Evolutionary conservation across 805 yeast genomes (phyloP), one percentile per base, ranked within the genome.

Genomic region (Spathaspora sp.): DNA sequence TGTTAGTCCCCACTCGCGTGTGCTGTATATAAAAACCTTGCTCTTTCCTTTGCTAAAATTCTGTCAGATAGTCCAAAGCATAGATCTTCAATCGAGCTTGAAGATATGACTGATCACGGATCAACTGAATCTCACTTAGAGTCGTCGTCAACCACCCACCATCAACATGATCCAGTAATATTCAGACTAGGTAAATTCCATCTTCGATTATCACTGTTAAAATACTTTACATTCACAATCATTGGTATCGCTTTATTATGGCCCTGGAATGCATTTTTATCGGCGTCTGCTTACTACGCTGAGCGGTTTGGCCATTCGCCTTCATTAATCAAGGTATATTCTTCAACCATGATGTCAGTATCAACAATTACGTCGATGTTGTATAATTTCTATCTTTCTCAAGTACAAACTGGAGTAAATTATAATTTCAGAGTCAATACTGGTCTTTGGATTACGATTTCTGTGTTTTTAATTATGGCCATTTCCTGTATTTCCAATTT

Each of bases 181-280:
- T 51, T 65, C 6, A 50, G 47, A 31, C 8, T 60, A 2, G 17
- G 43, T 44, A 23, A 16, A 51, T 39, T n/a, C 45, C 29, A 11
- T 42, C 42, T 14, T 26, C 51, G 20, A 46, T 31, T 55, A 57
- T 65, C 74, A 1, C 69, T 64, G 54, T 59, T 74, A 20, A 61
- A 64, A 44, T 89, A 87, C 61, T 26, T 77, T 10, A 81, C 93
- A 0, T 90, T 86, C 60, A 68, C 83, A 20, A 58, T 81, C 11
- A 77, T 88, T 7, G 97, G 97, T 0, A 76, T 89, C 12, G 86
- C 96, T 1, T 74, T 87, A 18, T 75, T 93, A 18, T 93, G 98
- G 97, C 98, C 98, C 0, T 93, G 98, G 97, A 94, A 93, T 73
- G 84, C 94, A 58, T 86, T 92, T 56, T 69, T 94, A 9, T 83